Base-by-base conservation (phyloP, 2,329 filamentous ascomycete species). In the Phialophora expanda region DNA sequence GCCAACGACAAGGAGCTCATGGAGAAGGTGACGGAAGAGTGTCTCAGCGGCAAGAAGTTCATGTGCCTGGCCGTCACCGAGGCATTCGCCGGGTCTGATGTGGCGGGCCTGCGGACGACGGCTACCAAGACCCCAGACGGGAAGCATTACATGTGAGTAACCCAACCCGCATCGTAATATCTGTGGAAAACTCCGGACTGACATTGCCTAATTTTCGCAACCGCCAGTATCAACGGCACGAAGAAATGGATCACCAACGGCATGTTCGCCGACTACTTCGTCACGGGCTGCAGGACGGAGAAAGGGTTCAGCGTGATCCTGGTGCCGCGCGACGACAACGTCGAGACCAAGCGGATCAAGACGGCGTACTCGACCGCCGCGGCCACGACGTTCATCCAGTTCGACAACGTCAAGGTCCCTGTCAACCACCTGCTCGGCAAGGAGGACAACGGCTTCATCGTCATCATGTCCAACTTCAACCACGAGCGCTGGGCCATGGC, bases 221-320 rank as follows among this genome's bases (percentile, higher is more conserved):
- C 17, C 17, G 9, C 48, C 14, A 41, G 50, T 17, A 78, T 78
- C 66, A 78, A 77, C 59, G 79, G 90, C 20, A 84, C 85, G 0
- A 93, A 93, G 84, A 92, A 93, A 78, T 93, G 90, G 90, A 90
- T 91, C 73, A 90, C 88, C 1, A 90, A 90, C 73, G 90, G 87
- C 11, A 87, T 91, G 66, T 91, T 88, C 87, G 82, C 85, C 5
- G 86, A 91, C 66, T 88, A 87, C 71, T 83, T 85, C 7, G 85
- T 84, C 50, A 91, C 91, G 85, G 90, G 89, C 0, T 90, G 92
- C 2, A 84, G 89, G 46, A 92, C 90, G 0, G 89, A 89, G 17
- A 74, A 77, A 0, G 90, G 90, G 0, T 80, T 92, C 8, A 89
- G 86, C 0, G 81, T 92, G 71, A 75, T 93, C 1, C 80, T 91